Percentiles rank a stretch among this genome's conserved stretches.
These are phyloP conservation scores for Erysimum cheiranthoides DNA, from an alignment of 345 rosid species.

Conservation along the genomic window DNA sequence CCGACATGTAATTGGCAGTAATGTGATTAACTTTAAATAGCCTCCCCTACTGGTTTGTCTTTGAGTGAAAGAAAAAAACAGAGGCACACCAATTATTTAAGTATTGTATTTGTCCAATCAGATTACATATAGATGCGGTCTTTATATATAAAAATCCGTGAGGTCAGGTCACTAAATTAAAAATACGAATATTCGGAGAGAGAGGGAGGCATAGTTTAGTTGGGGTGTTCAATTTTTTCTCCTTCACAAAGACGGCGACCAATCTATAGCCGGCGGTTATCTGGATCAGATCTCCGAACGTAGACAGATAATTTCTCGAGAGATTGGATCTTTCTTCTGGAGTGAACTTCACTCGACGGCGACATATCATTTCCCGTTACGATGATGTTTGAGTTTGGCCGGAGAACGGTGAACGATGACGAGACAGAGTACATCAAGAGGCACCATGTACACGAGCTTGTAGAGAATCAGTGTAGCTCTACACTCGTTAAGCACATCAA, in stretches of 20 bases:
- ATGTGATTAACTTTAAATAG: background rate
- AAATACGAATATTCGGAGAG: background rate
- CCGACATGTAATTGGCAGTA: slow-evolving; percentile 2
- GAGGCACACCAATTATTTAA: too few species aligned
- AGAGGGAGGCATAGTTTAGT: background rate
- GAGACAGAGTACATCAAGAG: slow-evolving; percentile 57
- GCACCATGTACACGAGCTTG: slow-evolving; percentile 62
- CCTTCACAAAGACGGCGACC: background rate
- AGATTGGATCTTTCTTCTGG: background rate
- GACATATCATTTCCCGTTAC: too few species aligned
- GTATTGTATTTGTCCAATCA: slow-evolving; percentile 11
- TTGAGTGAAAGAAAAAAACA: too few species aligned
- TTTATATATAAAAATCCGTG: background rate
- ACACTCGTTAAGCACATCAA: slow-evolving; percentile 77
- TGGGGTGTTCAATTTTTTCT: too few species aligned
- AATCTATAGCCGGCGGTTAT: background rate
- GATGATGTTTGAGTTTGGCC: background rate
- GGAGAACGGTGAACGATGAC: slow-evolving; percentile 4
- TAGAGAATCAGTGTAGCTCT: slow-evolving; percentile 74
- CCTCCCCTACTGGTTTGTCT: too few species aligned
- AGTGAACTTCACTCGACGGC: too few species aligned
- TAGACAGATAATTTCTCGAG: background rate
- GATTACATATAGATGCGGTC: slow-evolving; percentile 7
- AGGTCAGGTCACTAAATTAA: too few species aligned
- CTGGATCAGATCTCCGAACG: background rate